A percentile compares a stretch with the other conserved stretches of the same genome.
These are phyloP conservation scores for Pseudogymnoascus sp. DNA, from an alignment of 2,329 filamentous ascomycete genomes.

Conservation along the genomic window DNA sequence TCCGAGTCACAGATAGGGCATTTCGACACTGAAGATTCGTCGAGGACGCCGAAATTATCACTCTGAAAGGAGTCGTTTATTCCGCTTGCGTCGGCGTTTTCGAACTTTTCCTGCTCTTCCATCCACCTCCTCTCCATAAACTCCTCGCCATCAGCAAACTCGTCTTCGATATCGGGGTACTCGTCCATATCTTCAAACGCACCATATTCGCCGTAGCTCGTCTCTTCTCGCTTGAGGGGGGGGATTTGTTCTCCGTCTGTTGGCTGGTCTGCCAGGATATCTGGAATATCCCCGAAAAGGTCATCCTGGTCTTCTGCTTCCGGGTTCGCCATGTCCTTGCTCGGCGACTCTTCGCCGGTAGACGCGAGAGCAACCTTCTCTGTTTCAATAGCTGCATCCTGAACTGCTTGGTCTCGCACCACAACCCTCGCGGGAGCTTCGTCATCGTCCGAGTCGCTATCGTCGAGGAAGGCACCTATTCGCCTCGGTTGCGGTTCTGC, in stretches of 20 bases:
- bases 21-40: slow-evolving; percentile 22
- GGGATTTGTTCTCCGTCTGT: slow-evolving; percentile 25
- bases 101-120: slow-evolving; percentile 63
- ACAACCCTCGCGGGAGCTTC: slow-evolving; percentile 18
- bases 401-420: slow-evolving; percentile 13
- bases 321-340: slow-evolving; percentile 15
- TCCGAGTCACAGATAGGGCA: slow-evolving; percentile 74
- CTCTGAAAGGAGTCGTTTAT: background rate
- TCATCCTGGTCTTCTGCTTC: slow-evolving; percentile 14
- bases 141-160: slow-evolving; percentile 52
- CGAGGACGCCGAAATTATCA: slow-evolving; percentile 26
- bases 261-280: slow-evolving; percentile 17
- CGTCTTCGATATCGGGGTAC: slow-evolving; percentile 39
- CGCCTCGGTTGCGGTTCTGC: slow-evolving; percentile 21
- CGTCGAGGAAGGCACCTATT: slow-evolving; percentile 60
- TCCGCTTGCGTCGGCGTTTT: slow-evolving; percentile 46
- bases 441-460: slow-evolving; percentile 52
- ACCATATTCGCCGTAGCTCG: slow-evolving; percentile 41
- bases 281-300: slow-evolving; percentile 16
- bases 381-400: slow-evolving; percentile 15
- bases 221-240: slow-evolving; percentile 42
- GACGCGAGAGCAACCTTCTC: slow-evolving; percentile 18
- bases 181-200: slow-evolving; percentile 54
- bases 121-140: slow-evolving; percentile 60
- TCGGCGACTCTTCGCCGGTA: slow-evolving; percentile 13